A percentile compares a stretch with the other conserved stretches of the same genome.
Conservation (phyloP, 306 rosid species). For the Malus sieversii region DNA sequence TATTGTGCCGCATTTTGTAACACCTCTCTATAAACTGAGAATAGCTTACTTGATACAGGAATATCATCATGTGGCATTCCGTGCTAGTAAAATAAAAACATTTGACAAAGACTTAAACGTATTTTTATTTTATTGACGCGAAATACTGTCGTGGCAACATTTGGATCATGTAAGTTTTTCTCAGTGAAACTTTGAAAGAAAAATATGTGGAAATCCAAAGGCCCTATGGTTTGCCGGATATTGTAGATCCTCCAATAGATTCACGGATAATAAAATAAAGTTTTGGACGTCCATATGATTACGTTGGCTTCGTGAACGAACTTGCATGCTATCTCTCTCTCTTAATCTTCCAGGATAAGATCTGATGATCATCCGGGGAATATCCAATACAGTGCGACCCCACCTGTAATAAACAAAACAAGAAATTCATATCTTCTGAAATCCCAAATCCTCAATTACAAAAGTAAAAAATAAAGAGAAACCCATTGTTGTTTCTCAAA, state of each 20-base stretch:
- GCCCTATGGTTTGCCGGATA: neutral
- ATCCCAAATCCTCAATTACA: neutral
- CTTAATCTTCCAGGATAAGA: conserved; percentile 36
- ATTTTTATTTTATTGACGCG: no score
- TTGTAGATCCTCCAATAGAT: neutral
- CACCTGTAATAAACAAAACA: neutral
- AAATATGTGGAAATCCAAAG: neutral
- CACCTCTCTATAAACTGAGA: no score
- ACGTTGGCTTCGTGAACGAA: neutral
- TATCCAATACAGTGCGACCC: conserved; percentile 26
- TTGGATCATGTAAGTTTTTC: no score
- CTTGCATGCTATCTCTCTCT: neutral
- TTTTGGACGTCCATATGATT: conserved; percentile 10
- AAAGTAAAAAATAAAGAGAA: neutral
- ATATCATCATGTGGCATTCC: no score
- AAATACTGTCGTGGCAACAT: no score
- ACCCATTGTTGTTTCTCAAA: neutral
- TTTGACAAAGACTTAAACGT: no score
- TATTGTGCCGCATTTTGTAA: no score
- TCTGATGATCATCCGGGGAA: conserved; percentile 7
- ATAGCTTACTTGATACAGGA: no score
- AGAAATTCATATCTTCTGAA: neutral
- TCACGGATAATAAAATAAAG: conserved; percentile 2
- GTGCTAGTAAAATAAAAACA: no score
- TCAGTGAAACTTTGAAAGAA: neutral